Base-by-base conservation (phyloP, 306 rosid genomes). In the Carpinus fangiana region DNA sequence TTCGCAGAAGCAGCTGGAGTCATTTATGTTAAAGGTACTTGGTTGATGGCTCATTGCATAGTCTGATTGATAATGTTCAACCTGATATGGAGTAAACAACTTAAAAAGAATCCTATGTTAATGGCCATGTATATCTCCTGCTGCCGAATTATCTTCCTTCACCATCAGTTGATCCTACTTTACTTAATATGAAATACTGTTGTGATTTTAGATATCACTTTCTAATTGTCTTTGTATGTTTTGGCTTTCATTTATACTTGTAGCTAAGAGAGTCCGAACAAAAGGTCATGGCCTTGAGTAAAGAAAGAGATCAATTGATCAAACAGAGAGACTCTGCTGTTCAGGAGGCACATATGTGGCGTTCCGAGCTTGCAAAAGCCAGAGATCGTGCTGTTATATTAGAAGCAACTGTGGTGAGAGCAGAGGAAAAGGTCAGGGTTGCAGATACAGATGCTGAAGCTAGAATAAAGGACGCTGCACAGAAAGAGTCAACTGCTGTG, bases 281-380 rank as follows among this genome's bases (percentile, higher is more conserved):
- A 76, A 91, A 87, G 84, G 69, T 81, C 56, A 20, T 4, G 59
- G 81, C 71, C 59, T 77, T 93, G 79, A 86, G 77, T 77, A 93
- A 85, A 89, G 99, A 91, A 89, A 96, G 84, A 84, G 98, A 89
- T 62, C 93, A 89, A 72, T 70, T 91, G 87, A 78, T 73, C 75
- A 89, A 80, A 86, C 98, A 90, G 87, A 90, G 96, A 82, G 94
- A 88, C 83, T 90, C 91, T 34, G 94, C 99, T 53, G 76, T 80
- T 79, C 89, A 86, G 84, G 99, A 96, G 89, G 96, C 93, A 65
- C 84, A 86, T 85, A 87, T 93, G 97, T 96, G 99, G 99, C 97
- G 98, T 48, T 81, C 96, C 16, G 98, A 96, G 85, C 94, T 96
- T 57, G 99, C 88, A 43, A 96, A 96, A 91, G 97, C 98, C 78